Conservation (phyloP, 441 rosid species). For the Pelargonium citronellum region DNA sequence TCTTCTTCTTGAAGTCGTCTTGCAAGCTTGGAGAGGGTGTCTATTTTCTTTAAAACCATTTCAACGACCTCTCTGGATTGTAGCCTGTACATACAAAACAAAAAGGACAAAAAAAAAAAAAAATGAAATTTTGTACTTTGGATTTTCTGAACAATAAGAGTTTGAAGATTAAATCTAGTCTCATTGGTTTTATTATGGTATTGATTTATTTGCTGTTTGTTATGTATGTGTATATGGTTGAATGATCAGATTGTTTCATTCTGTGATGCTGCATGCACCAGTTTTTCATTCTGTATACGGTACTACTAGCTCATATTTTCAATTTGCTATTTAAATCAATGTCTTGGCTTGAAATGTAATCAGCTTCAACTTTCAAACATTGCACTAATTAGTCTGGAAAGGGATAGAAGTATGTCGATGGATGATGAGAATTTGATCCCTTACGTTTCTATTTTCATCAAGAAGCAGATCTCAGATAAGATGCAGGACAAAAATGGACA, state of each 20-base stretch:
- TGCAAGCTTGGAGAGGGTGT: slow-evolving; percentile 33
- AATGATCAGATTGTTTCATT: not conserved
- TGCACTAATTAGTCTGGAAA: no score
- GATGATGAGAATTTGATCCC: no score
- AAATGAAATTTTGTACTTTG: slow-evolving; percentile 15
- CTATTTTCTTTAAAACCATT: slow-evolving; percentile 18
- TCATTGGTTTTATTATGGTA: not conserved
- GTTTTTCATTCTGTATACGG: no score
- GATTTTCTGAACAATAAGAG: slow-evolving; percentile 33
- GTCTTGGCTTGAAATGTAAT: no score
- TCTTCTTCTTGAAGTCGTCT: slow-evolving; percentile 14
- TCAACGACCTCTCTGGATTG: slow-evolving; percentile 18
- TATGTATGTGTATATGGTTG: slow-evolving; percentile 2
- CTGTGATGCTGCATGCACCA: no score
- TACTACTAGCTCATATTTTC: no score
- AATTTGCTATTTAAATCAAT: no score
- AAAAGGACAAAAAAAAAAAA: not conserved
- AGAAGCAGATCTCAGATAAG: no score
- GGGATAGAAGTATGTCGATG: no score
- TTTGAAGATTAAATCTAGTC: slow-evolving; percentile 14
- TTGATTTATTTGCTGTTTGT: slow-evolving; percentile 5
- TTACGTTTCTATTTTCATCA: no score
- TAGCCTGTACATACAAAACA: slow-evolving; percentile 36
- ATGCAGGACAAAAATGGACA: no score
- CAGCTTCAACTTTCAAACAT: no score